Base-by-base conservation (phyloP, 192 early-diverging fungal species). In the Ambispora gerdemannii region DNA sequence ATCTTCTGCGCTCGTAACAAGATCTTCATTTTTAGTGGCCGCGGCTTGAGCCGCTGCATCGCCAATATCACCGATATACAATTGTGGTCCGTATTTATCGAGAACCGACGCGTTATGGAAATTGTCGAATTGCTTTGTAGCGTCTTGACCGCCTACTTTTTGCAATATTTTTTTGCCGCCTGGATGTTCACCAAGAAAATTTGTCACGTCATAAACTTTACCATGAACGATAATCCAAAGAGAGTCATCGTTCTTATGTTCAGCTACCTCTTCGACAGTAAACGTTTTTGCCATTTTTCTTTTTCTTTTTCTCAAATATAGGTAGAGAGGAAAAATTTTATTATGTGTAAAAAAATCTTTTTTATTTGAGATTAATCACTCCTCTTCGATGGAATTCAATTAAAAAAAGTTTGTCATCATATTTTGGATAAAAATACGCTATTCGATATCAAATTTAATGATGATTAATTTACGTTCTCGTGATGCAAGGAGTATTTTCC, bases 81-180 rank as follows among this genome's bases (percentile, higher is more conserved):
- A 76, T 61, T 85, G 77, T 31, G 88, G 78, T 0, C 84, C 83
- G 43, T 80, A 87, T 72, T 91, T 87, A 25, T 83, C 83, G 22
- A 93, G 76, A 38, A 91, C 74, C 51, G 76, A 72, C 72, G 49
- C 71, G 70, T 87, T 88, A 77, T 94, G 92, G 82, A 94, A 94
- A 72, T 90, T 82, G 75, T 92, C 88, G 71, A 93, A 94, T 78
- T 93, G 90, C 78, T 91, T 91, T 27, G 89, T 79, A 28, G 92
- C 92, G 77, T 94, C 92, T 17, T 78, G 81, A 51, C 92, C 92
- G 24, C 90, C 89, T 25, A 86, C 87, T 74, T 90, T 89, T 22
- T 92, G 74, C 27, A 93, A 80, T 49, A 92, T 83, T 76, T 91
- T 91, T 73, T 91, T 82, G 36, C 77, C 76, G 53, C 85, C 87